Percentiles rank a stretch among this genome's conserved stretches.
These are phyloP conservation scores for Trichosporon ovoides DNA, from an alignment of 1,284 basidiomycete genomes.

Conservation along the genomic window DNA sequence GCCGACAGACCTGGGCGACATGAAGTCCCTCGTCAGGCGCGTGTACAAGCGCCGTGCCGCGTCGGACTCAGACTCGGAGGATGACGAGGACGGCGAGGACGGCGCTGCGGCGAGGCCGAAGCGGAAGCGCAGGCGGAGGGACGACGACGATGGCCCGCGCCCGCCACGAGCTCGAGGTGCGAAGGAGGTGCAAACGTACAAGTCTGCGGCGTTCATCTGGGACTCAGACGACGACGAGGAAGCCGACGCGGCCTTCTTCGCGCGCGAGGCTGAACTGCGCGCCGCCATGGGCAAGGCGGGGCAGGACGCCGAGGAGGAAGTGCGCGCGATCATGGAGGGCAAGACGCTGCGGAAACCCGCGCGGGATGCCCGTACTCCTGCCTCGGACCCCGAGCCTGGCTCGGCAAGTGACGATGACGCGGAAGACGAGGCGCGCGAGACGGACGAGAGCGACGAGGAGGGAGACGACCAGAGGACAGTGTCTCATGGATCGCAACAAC, in stretches of 20 bases:
- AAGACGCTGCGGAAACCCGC: neutral
- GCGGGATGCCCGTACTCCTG: neutral
- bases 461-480: no score
- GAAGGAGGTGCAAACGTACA: slow-evolving; percentile 66
- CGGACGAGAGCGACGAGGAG: no score
- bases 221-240: slow-evolving; percentile 71
- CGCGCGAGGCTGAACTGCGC: slow-evolving; percentile 60
- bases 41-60: slow-evolving; percentile 52
- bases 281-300: slow-evolving; percentile 55
- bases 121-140: slow-evolving; percentile 14
- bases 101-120: slow-evolving; percentile 43
- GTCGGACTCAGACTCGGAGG: slow-evolving; percentile 52
- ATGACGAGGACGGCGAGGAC: slow-evolving; percentile 67
- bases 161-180: slow-evolving; percentile 36
- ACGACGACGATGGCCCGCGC: slow-evolving; percentile 6
- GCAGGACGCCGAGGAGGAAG: slow-evolving; percentile 33
- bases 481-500: no score
- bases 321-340: slow-evolving; percentile 4
- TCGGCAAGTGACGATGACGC: slow-evolving; percentile 15
- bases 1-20: slow-evolving; percentile 26
- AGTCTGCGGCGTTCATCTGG: slow-evolving; percentile 81
- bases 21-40: slow-evolving; percentile 30
- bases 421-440: neutral
- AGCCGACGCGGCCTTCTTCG: slow-evolving; percentile 60
- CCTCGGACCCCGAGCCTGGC: slow-evolving; percentile 7